phyloP scores from a whole-genome alignment of 495 filamentous ascomycete species.

The Pseudevernia furfuracea region DNA sequence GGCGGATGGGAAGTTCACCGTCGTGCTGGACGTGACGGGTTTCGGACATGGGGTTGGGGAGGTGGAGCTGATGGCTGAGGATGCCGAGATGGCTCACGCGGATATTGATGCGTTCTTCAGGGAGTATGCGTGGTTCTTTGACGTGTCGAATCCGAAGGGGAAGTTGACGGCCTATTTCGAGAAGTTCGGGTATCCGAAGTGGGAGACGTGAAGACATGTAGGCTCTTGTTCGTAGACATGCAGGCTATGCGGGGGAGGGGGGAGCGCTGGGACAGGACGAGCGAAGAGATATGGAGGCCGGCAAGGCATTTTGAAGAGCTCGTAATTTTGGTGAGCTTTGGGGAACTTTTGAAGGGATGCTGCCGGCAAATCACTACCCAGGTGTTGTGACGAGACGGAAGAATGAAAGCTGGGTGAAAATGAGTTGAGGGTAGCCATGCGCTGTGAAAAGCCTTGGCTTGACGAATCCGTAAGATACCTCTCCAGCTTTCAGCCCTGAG shows the following conservation, averaged over 20 bases:
- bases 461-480: too few species aligned
- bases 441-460: too few species aligned
- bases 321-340: neutral
- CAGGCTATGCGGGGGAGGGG: neutral
- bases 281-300: neutral
- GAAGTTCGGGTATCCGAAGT: slow-evolving; percentile 11
- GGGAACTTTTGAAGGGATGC: neutral
- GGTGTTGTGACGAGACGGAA: neutral
- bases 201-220: neutral
- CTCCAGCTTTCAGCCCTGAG: neutral
- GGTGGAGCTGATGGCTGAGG: slow-evolving; percentile 30
- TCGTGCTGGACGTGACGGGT: slow-evolving; percentile 32
- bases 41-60: slow-evolving; percentile 37
- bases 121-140: slow-evolving; percentile 35
- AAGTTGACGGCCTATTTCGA: slow-evolving; percentile 39
- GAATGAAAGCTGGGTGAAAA: neutral
- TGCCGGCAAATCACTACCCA: neutral
- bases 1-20: slow-evolving; percentile 31
- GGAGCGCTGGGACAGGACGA: neutral
- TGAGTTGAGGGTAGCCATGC: neutral
- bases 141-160: slow-evolving; percentile 28
- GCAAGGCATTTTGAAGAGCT: neutral
- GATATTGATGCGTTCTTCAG: slow-evolving; percentile 34
- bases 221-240: neutral
- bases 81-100: slow-evolving; percentile 19